Evolutionary conservation across 306 rosid genomes (phyloP), one percentile per base, ranked within the genome.

Genomic region (Chamaecrista fasciculata): DNA sequence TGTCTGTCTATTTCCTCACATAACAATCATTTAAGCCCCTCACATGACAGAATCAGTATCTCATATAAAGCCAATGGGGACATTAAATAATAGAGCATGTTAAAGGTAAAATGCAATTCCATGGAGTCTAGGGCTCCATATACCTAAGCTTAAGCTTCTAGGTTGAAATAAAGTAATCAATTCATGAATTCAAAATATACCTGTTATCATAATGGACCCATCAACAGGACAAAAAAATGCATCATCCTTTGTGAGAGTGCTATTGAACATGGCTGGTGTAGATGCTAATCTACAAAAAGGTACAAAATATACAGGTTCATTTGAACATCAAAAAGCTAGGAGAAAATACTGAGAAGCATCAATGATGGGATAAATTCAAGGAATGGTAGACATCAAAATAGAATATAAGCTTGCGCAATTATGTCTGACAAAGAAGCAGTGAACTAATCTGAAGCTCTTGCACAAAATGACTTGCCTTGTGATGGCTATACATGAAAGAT

Each of bases 261-360:
- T 85, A 76, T 90, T 94, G 74, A 94, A 94, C 98, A 90, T 88
- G 69, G 98, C 96, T 72, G 96, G 98, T 34, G 96, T 94, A 68
- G 98, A 94, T 71, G 97, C 96, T 73, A 90, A 84, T 83, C 96
- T 94, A 78, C 64, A 85, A 53, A 60, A 50, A 50, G 49, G 55
- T 42, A 24, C 58, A 78, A 5, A 78, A 23, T 48, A 76, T 57
- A 78, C 49, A 52, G 51, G 60, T 19, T 63, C 40, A 71, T 18
- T 70, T 57, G 51, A 47, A 67, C 67, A 11, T 48, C 53, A 67
- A 66, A 57, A 28, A 40, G 10, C 50, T 15, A 36, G 33, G 49
- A 29, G 55, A 44, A 26, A 40, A 20, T 25, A 50, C 65, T 15
- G 6, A 65, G 28, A 66, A 28, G 8, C 31, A 75, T 50, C 72